These are phyloP conservation scores for Ophiocordyceps camponoti-floridani DNA, from an alignment of 2,329 filamentous ascomycete species.

Conservation along the genomic window DNA sequence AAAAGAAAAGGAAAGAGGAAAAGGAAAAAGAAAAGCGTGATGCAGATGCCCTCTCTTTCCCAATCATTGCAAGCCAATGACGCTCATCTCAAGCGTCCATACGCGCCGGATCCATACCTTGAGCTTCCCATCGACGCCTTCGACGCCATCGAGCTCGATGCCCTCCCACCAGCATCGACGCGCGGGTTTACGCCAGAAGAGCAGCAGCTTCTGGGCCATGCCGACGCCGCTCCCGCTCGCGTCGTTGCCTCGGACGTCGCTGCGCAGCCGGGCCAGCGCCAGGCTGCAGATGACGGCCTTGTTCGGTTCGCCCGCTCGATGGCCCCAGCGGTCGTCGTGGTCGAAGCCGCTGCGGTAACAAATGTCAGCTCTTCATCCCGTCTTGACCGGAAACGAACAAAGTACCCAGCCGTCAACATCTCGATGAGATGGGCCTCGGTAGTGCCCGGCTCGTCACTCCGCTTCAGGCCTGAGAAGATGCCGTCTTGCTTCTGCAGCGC, in stretches of 20 bases:
- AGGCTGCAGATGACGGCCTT: conserved; percentile 97
- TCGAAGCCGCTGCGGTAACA: conserved; percentile 62
- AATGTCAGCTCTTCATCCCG: neutral
- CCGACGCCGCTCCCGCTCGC: conserved; percentile 66
- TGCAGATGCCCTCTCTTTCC: neutral
- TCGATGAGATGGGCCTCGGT: conserved; percentile 98
- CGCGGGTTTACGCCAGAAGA: conserved; percentile 97
- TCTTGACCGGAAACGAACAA: neutral
- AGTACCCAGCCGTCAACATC: conserved; percentile 95
- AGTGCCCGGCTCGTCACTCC: conserved; percentile 88
- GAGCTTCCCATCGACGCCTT: conserved; percentile 76
- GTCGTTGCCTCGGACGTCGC: conserved; percentile 70
- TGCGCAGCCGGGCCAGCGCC: conserved; percentile 78
- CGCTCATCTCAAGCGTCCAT: conserved; percentile 97
- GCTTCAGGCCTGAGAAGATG: conserved; percentile 88
- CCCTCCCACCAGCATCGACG: conserved; percentile 98
- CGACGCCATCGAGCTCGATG: conserved; percentile 74
- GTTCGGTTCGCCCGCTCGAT: conserved; percentile 91
- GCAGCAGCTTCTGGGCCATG: conserved; percentile 93
- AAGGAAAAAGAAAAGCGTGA: neutral
- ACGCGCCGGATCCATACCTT: conserved; percentile 98
- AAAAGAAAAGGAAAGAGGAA: neutral
- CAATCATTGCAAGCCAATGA: conserved; percentile 49
- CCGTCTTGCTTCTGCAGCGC: conserved; percentile 80
- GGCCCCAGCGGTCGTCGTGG: conserved; percentile 87